phyloP scores from a whole-genome alignment of 2,329 filamentous ascomycete species.

The Fusarium sp. region DNA sequence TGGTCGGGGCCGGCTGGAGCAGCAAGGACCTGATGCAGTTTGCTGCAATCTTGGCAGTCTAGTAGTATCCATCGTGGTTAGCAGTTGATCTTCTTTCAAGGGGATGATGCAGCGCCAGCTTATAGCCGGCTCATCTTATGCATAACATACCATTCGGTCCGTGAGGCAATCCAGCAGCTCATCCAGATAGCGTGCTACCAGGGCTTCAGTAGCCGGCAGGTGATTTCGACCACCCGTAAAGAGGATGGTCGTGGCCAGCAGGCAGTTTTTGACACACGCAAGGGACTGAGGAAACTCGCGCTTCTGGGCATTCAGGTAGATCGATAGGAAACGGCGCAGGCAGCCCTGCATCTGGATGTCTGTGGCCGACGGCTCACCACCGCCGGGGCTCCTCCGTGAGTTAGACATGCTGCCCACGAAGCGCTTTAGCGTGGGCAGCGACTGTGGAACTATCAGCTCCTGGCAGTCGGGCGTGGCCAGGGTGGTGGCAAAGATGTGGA shows the following conservation, averaged over 20 bases:
- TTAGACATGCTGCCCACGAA: conserved; percentile 82
- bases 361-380: conserved; percentile 60
- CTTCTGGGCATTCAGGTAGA: conserved; percentile 80
- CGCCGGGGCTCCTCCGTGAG: conserved; percentile 51
- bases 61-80: conserved; percentile 29
- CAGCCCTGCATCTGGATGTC: conserved; percentile 82
- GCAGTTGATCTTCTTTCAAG: neutral
- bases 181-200: conserved; percentile 79
- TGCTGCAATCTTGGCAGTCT: conserved; percentile 89
- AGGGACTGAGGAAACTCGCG: conserved; percentile 80
- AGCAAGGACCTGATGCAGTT: conserved; percentile 90
- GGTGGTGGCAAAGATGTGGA: conserved; percentile 96
- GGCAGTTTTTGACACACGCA: conserved; percentile 90
- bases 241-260: conserved; percentile 88
- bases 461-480: conserved; percentile 87
- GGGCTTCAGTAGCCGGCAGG: conserved; percentile 78
- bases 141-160: conserved; percentile 74
- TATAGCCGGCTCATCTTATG: neutral
- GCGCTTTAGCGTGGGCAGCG: conserved; percentile 89
- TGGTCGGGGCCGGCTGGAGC: conserved; percentile 69
- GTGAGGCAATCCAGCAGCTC: conserved; percentile 87
- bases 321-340: conserved; percentile 82
- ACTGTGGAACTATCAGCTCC: conserved; percentile 86
- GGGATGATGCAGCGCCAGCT: neutral
- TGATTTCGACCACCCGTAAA: conserved; percentile 83